Conservation (phyloP, 2,329 filamentous ascomycete genomes). For the Colletotrichum sp. region DNA sequence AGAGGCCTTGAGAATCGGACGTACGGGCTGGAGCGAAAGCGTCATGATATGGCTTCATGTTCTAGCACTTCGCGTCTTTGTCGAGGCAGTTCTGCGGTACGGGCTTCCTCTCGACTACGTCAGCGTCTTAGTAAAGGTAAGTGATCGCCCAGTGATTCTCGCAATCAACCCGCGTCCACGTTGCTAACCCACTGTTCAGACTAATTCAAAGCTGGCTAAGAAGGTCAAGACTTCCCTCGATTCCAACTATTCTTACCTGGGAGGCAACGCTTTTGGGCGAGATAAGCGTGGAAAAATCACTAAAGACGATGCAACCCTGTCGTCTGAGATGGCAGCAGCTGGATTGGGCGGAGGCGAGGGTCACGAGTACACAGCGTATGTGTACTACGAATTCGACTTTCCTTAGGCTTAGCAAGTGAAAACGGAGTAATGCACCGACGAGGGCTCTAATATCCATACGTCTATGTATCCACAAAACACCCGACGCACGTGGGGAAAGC, state of each 20-base stretch:
- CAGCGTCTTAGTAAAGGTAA: slow-evolving; percentile 82
- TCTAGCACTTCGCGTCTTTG: slow-evolving; percentile 88
- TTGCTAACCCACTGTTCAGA: slow-evolving; percentile 56
- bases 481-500: neutral
- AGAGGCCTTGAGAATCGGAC: slow-evolving; percentile 83
- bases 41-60: slow-evolving; percentile 98
- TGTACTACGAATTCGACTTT: slow-evolving; percentile 95
- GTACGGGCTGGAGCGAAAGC: slow-evolving; percentile 94
- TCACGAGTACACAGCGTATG: slow-evolving; percentile 91
- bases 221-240: slow-evolving; percentile 84
- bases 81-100: slow-evolving; percentile 97
- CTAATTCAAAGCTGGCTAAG: slow-evolving; percentile 79
- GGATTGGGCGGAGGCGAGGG: slow-evolving; percentile 72
- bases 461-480: neutral
- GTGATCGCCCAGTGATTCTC: slow-evolving; percentile 29
- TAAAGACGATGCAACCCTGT: slow-evolving; percentile 83
- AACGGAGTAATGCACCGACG: neutral
- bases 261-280: slow-evolving; percentile 89
- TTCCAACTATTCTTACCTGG: slow-evolving; percentile 85
- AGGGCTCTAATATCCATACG: neutral
- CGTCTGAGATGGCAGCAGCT: slow-evolving; percentile 83
- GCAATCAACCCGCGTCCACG: neutral
- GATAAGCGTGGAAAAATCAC: slow-evolving; percentile 93
- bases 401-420: slow-evolving; percentile 33
- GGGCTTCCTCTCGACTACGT: slow-evolving; percentile 91